Base-by-base conservation (phyloP, 2,329 filamentous ascomycete species). In the Cytospora piceicola region DNA sequence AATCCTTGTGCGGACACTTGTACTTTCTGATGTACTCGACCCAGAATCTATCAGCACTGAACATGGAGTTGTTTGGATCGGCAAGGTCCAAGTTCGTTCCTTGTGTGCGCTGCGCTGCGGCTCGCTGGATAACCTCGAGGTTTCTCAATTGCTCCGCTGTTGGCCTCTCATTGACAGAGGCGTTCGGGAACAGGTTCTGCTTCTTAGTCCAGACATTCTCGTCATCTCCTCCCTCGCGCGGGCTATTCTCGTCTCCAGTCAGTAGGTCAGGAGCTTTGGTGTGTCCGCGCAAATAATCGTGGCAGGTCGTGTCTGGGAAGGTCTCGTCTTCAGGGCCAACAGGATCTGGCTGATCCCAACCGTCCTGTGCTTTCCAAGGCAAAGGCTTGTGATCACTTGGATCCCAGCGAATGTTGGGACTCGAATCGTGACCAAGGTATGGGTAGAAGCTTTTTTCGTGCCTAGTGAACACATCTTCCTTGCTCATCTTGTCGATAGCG, bases 1-100 rank as follows among this genome's bases (percentile, higher is more conserved):
- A 90, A 3, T 73, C 70, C 1, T 70, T 68, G 63, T 83, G 80
- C 0, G 87, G 87, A 63, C 88, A 90, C 62, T 74, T 77, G 75
- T 80, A 90, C 58, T 76, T 78, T 55, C 76, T 72, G 1, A 78
- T 75, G 34, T 80, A 73, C 0, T 73, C 61, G 51, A 82, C 76
- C 63, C 73, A 80, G 76, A 87, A 88, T 7, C 76, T 74, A 1
- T 77, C 74, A 0, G 79, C 73, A 52, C 83, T 79, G 74, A 85
- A 89, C 12, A 77, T 74, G 0, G 73, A 74, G 58, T 80, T 77
- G 4, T 77, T 69, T 0, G 87, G 86, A 64, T 89, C 80, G 42
- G 77, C 7, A 12, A 34, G 36, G 22, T 49, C 58, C 53, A 7
- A n/a, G 7, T 36, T 65, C 56, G n/a, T 22, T 27, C 15, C 22